phyloP scores from a whole-genome alignment of 2,329 filamentous ascomycete genomes.

The Colletotrichum horii region DNA sequence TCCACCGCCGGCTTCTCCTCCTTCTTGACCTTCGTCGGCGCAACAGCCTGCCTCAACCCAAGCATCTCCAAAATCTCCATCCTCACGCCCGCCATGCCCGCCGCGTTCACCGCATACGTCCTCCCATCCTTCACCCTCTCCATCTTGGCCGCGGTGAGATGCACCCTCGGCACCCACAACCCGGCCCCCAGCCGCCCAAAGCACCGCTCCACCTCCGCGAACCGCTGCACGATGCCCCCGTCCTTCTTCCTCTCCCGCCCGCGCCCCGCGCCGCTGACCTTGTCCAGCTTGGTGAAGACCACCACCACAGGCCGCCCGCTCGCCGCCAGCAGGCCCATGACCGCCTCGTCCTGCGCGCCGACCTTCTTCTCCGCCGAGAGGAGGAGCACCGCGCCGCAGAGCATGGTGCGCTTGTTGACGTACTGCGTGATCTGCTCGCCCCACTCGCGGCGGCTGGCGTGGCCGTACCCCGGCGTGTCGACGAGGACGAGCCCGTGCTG shows the following conservation, averaged over 20 bases:
- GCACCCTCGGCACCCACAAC: conserved; percentile 34
- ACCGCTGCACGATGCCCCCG: conserved; percentile 23
- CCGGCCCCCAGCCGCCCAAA: conserved; percentile 12
- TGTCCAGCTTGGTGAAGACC: conserved; percentile 64
- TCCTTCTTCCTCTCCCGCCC: conserved; percentile 22
- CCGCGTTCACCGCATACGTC: conserved; percentile 26
- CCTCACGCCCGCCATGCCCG: conserved; percentile 44
- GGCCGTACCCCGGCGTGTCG: conserved; percentile 58
- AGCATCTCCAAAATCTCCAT: conserved; percentile 46
- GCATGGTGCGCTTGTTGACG: conserved; percentile 47
- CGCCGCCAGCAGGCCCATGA: conserved; percentile 51
- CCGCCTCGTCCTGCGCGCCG: conserved; percentile 51
- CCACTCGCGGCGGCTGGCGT: conserved; percentile 53
- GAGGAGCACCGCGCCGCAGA: conserved; percentile 58
- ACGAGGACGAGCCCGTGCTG: conserved; percentile 53
- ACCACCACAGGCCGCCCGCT: conserved; percentile 51
- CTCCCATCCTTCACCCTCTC: conserved; percentile 30
- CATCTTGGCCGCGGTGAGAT: conserved; percentile 44
- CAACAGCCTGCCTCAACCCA: conserved; percentile 30
- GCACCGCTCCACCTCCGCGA: conserved; percentile 11
- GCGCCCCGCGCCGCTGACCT: conserved; percentile 33
- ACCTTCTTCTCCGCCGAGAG: conserved; percentile 59
- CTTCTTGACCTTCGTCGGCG: not conserved
- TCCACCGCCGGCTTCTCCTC: not conserved
- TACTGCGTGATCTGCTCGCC: conserved; percentile 58